These are phyloP conservation scores for Cetradonia linearis DNA, from an alignment of 495 filamentous ascomycete species.

Conservation along the genomic window DNA sequence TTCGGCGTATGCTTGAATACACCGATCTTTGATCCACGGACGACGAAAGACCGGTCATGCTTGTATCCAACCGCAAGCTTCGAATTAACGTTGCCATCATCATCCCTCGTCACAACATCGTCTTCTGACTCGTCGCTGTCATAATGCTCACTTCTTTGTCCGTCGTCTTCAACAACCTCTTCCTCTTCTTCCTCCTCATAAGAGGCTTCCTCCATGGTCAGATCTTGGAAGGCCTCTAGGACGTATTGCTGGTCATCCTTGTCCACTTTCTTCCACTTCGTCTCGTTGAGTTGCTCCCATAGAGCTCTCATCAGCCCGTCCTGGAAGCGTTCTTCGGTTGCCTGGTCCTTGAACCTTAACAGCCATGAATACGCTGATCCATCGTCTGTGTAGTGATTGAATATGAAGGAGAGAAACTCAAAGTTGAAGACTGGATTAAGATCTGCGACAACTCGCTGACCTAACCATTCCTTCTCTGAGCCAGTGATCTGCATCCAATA, in stretches of 20 bases:
- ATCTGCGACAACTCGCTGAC: slow-evolving; percentile 72
- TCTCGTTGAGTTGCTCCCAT: slow-evolving; percentile 94
- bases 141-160: slow-evolving; percentile 66
- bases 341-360: slow-evolving; percentile 75
- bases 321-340: slow-evolving; percentile 77
- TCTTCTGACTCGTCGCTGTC: slow-evolving; percentile 89
- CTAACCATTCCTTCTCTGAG: slow-evolving; percentile 73
- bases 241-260: slow-evolving; percentile 90
- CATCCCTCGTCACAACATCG: slow-evolving; percentile 57
- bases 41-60: slow-evolving; percentile 92
- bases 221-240: slow-evolving; percentile 87
- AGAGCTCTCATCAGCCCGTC: slow-evolving; percentile 88
- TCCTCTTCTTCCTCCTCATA: slow-evolving; percentile 49
- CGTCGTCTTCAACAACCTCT: slow-evolving; percentile 51
- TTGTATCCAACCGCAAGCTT: slow-evolving; percentile 98
- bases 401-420: slow-evolving; percentile 95
- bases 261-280: slow-evolving; percentile 88
- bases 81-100: slow-evolving; percentile 84
- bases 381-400: slow-evolving; percentile 86
- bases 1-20: slow-evolving; percentile 95
- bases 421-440: slow-evolving; percentile 99
- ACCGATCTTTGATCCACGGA: slow-evolving; percentile 93
- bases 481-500: slow-evolving; percentile 91
- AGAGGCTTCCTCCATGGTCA: slow-evolving; percentile 75
- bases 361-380: slow-evolving; percentile 94